Evolutionary conservation across 805 yeast genomes (phyloP), one percentile per base, ranked within the genome.

Genomic region (Cephaloascus albidus): DNA sequence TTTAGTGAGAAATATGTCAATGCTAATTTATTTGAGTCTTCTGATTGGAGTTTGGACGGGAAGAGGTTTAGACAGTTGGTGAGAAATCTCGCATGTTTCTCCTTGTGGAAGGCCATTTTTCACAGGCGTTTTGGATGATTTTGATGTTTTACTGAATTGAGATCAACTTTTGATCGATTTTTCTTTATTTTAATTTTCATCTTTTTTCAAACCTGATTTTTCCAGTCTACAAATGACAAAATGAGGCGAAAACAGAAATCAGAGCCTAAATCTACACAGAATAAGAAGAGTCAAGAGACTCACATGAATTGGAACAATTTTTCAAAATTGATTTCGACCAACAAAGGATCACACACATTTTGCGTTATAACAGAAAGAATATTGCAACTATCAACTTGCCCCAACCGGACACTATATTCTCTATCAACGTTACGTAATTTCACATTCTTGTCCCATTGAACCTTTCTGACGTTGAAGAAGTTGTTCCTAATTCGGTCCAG

Each of bases 1-100:
- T 74, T 67, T 1, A 87, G 51, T 34, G 85, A 70, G 52, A 86
- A 86, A 54, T 79, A 85, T 2, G 80, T 63, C n/a, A 88, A 56
- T 4, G 90, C 76, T 36, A 86, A 51, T 45, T 73, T 76, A 48
- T 81, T 82, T 4, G 85, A 71, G 49, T 85, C 96, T 42, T 81
- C 80, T 0, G 71, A 49, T 47, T 84, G 81, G 17, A 65, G 69
- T 15, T 65, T 58, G 2, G 70, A 48, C 0, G 90, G 89, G 4
- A 82, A 63, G 14, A 79, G 49, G 2, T 54, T 54, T 31, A 81
- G 58, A 45, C 81, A 73, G 44, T 80, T 55, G 42, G 63, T 47
- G 60, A 76, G 59, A 70, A 67, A 81, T 38, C 54, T 61, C 23
- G 49, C 63, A 45, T 66, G 71, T 39, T 63, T 65, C 14, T 52